Conservation (phyloP, 1,284 basidiomycete genomes). For the Cryptococcus sp. region DNA sequence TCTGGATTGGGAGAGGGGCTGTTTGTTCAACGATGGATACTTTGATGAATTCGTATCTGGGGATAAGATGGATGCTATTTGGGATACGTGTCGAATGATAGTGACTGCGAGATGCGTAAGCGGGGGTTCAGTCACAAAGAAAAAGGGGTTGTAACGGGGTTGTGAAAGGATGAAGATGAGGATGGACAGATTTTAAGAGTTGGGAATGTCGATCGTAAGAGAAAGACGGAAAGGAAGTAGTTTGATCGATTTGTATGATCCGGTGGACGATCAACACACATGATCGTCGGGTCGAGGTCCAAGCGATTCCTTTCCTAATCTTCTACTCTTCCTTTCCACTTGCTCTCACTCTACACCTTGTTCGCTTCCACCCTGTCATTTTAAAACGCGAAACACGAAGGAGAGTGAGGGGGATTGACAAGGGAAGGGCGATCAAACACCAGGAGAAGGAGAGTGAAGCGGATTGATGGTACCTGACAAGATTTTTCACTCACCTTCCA, state of each 20-base stretch:
- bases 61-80: slow-evolving; percentile 30
- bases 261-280: neutral
- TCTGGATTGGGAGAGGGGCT: slow-evolving; percentile 8
- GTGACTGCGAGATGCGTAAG: slow-evolving; percentile 21
- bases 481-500: slow-evolving; percentile 39
- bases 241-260: neutral
- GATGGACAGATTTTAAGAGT: neutral
- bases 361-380: neutral
- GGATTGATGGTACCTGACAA: neutral
- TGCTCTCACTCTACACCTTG: neutral
- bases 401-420: neutral
- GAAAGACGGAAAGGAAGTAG: neutral
- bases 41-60: slow-evolving; percentile 6
- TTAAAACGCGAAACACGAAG: neutral
- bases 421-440: neutral
- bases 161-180: neutral
- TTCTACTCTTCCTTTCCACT: neutral
- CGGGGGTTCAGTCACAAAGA: neutral
- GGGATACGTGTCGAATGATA: slow-evolving; percentile 31
- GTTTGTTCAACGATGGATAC: slow-evolving; percentile 7
- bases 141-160: neutral
- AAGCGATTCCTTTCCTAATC: no score
- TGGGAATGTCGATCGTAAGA: neutral
- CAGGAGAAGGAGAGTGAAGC: neutral
- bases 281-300: no score